A percentile compares a stretch with the other conserved stretches of the same genome.
Conservation (phyloP, 2,329 filamentous ascomycete species). For the Alternaria rosae region DNA sequence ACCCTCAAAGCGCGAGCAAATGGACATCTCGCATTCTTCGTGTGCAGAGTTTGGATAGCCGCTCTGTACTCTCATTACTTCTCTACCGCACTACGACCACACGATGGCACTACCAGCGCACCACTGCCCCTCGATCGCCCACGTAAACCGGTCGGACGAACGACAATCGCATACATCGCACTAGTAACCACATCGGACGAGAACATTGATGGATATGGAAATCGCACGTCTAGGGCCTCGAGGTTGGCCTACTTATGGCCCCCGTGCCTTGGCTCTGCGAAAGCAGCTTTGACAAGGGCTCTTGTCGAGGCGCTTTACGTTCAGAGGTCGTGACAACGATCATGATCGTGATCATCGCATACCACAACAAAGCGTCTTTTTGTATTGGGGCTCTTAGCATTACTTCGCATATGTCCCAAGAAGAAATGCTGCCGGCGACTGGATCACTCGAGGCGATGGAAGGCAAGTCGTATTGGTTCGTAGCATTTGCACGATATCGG, state of each 20-base stretch:
- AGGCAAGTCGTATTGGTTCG: neutral
- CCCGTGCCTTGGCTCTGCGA: neutral
- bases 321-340: neutral
- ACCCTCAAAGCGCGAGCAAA: slow-evolving; percentile 5
- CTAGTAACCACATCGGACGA: neutral
- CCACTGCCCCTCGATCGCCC: slow-evolving; percentile 31
- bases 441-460: neutral
- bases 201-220: neutral
- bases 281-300: slow-evolving; percentile 6
- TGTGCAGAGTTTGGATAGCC: neutral
- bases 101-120: slow-evolving; percentile 14
- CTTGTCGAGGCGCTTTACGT: neutral
- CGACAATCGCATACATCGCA: slow-evolving; percentile 3
- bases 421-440: neutral
- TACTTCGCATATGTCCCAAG: neutral
- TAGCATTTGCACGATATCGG: neutral
- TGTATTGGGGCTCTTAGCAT: neutral
- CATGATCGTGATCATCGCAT: neutral
- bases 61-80: neutral
- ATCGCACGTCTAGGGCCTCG: neutral
- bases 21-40: neutral
- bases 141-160: slow-evolving; percentile 10
- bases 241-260: neutral
- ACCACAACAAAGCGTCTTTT: neutral
- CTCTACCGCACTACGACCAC: neutral